These are phyloP conservation scores for Sedum album DNA, from an alignment of 164 flowering plant species.

Conservation along the genomic window DNA sequence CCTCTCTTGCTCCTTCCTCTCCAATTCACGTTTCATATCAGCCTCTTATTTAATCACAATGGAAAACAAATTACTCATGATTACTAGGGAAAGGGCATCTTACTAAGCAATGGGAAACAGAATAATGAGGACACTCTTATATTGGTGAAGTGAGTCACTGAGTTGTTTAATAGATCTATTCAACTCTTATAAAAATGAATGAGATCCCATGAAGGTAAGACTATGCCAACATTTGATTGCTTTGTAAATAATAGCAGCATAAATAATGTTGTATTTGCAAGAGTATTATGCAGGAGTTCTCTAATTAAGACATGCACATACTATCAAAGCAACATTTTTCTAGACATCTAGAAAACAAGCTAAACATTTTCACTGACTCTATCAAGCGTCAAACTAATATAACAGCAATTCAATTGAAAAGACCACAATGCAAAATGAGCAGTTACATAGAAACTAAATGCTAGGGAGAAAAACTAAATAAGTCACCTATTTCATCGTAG, in stretches of 20 bases:
- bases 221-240: neutral
- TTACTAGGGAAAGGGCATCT: neutral
- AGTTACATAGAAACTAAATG: neutral
- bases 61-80: neutral
- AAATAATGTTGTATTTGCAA: neutral
- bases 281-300: too few relatives aligned
- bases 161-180: neutral
- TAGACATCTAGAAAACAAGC: neutral
- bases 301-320: too few relatives aligned
- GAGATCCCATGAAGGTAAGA: too few relatives aligned
- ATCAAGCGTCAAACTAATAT: neutral
- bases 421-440: neutral
- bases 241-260: neutral
- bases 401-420: neutral
- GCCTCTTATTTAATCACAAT: constrained; percentile 43
- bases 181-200: neutral
- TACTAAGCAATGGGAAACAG: neutral
- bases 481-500: constrained; percentile 84
- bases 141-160: neutral
- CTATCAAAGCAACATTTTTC: neutral
- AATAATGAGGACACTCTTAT: neutral
- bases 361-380: neutral
- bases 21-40: constrained; percentile 80
- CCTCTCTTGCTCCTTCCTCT: constrained; percentile 77
- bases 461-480: too few relatives aligned